Evolutionary conservation across 2,329 filamentous ascomycete genomes (phyloP).

Genomic region (Incumbomyces delicatus): DNA sequence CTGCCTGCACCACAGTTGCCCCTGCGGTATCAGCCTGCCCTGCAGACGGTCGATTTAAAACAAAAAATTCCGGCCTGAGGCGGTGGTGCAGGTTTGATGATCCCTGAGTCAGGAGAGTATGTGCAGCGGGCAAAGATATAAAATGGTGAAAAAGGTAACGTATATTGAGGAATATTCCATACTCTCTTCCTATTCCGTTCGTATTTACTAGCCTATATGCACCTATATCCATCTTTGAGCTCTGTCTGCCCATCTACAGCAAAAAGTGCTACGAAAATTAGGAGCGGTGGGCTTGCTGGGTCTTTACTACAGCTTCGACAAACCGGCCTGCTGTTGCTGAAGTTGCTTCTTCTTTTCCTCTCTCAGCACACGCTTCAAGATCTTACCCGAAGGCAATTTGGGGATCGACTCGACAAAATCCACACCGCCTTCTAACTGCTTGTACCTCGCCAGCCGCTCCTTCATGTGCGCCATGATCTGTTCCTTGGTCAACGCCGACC

Average conservation of each 20-base stretch:
- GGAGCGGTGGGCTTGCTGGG: neutral
- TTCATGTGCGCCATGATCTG: slow-evolving; percentile 24
- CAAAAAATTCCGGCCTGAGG: no score
- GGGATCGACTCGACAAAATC: slow-evolving; percentile 40
- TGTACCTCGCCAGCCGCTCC: slow-evolving; percentile 36
- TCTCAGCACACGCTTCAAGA: slow-evolving; percentile 26
- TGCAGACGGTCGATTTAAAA: slow-evolving; percentile 3
- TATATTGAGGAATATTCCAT: no score
- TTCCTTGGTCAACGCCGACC: slow-evolving; percentile 25
- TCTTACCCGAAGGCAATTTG: slow-evolving; percentile 41
- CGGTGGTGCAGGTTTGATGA: neutral
- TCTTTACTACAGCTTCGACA: slow-evolving; percentile 38
- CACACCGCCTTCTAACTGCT: slow-evolving; percentile 37
- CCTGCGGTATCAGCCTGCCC: slow-evolving; percentile 3
- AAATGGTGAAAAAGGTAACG: no score
- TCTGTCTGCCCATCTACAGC: no score
- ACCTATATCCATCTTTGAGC: no score
- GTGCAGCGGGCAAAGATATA: neutral
- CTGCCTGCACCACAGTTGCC: slow-evolving; percentile 4
- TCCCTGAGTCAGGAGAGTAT: neutral
- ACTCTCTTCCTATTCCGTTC: no score
- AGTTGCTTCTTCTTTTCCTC: slow-evolving; percentile 8
- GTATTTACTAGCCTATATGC: no score
- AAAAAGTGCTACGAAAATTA: no score
- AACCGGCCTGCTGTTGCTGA: slow-evolving; percentile 44